These are phyloP conservation scores for Aspergillus funiculosus DNA, from an alignment of 495 filamentous ascomycete genomes.

Conservation along the genomic window DNA sequence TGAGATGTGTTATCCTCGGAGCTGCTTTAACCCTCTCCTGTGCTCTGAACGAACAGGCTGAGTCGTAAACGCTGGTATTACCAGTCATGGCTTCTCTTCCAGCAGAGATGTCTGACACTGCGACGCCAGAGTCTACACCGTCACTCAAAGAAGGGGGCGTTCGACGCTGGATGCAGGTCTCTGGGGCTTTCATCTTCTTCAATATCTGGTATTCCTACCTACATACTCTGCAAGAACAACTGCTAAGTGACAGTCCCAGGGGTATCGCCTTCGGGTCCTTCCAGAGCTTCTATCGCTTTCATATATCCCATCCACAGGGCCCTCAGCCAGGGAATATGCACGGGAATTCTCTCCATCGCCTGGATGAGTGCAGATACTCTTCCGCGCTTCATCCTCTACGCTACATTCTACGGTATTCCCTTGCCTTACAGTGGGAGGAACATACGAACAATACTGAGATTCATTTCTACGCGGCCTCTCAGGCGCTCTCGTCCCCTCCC, in stretches of 20 bases:
- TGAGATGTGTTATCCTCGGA: no score
- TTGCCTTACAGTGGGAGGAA: not conserved
- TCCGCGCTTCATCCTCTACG: conserved; percentile 54
- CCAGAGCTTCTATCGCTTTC: conserved; percentile 36
- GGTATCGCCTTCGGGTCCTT: conserved; percentile 43
- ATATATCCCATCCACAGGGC: conserved; percentile 18
- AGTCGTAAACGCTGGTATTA: no score
- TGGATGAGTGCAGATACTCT: conserved; percentile 55
- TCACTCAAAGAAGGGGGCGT: conserved; percentile 7
- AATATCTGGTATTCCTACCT: conserved; percentile 34
- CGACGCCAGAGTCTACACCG: not conserved
- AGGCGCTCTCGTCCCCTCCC: conserved; percentile 59
- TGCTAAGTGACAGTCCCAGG: conserved; percentile 1
- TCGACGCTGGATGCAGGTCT: conserved; percentile 21
- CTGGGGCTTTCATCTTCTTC: conserved; percentile 28
- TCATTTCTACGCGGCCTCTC: conserved; percentile 45
- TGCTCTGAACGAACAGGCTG: no score
- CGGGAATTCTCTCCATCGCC: conserved; percentile 22
- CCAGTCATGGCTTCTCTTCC: no score
- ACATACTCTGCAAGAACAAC: no score
- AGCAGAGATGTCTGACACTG: no score
- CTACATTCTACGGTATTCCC: conserved; percentile 50
- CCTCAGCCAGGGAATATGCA: conserved; percentile 33
- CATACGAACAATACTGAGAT: not conserved
- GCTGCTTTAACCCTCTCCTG: no score